These are phyloP conservation scores for Evernia prunastri DNA, from an alignment of 495 filamentous ascomycete species.

Conservation along the genomic window DNA sequence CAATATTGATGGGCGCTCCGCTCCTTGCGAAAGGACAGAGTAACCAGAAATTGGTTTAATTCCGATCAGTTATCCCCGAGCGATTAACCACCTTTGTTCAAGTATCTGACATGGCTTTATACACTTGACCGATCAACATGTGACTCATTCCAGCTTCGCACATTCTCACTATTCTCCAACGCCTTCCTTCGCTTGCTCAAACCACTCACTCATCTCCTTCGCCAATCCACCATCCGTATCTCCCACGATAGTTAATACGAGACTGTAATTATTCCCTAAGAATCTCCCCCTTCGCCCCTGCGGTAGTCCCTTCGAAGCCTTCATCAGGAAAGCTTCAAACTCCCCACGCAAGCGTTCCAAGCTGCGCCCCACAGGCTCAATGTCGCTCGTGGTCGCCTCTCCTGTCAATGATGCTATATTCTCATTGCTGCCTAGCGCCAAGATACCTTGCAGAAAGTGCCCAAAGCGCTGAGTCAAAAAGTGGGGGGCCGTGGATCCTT, in stretches of 20 bases:
- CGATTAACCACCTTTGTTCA: background rate
- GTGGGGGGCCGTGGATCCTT: constrained; percentile 80
- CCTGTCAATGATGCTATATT: constrained; percentile 6
- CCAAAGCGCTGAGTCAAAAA: constrained; percentile 88
- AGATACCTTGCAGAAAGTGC: constrained; percentile 76
- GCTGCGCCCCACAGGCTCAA: constrained; percentile 82
- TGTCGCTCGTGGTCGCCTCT: constrained; percentile 58
- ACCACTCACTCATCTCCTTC: constrained; percentile 22
- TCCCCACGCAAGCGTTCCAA: constrained; percentile 68
- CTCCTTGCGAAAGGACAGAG: constrained; percentile 1
- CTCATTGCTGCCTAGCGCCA: constrained; percentile 67
- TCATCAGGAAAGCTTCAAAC: constrained; percentile 68
- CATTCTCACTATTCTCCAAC: constrained; percentile 20
- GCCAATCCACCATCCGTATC: constrained; percentile 26
- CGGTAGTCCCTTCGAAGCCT: constrained; percentile 61
- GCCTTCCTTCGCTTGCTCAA: constrained; percentile 23
- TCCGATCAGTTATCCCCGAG: background rate
- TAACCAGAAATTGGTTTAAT: background rate
- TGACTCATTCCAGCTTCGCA: background rate
- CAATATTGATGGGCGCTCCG: background rate
- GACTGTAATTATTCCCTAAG: constrained; percentile 86
- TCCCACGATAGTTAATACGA: constrained; percentile 79
- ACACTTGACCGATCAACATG: background rate
- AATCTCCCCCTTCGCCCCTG: constrained; percentile 78
- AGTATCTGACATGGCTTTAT: background rate